Conservation (phyloP, 305 asterid genomes). For the Plantago coronopus region DNA sequence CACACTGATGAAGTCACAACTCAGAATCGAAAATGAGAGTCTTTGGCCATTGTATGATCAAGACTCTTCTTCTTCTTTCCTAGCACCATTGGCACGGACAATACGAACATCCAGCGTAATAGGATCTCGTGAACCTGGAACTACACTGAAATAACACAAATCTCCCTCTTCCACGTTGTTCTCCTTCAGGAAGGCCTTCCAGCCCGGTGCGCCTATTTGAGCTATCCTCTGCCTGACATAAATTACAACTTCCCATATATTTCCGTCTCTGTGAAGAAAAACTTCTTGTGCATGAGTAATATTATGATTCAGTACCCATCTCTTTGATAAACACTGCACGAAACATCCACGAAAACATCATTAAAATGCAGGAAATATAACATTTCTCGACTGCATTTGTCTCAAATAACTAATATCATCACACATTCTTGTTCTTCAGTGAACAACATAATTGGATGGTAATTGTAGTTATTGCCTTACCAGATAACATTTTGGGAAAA, state of each 20-base stretch:
- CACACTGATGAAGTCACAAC: too few relatives aligned
- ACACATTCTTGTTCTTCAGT: too few relatives aligned
- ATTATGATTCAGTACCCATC: too few relatives aligned
- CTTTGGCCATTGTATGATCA: too few relatives aligned
- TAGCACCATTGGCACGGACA: neutral
- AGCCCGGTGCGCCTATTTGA: neutral
- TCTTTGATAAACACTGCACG: too few relatives aligned
- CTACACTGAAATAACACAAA: slow-evolving; percentile 1
- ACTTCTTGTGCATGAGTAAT: neutral
- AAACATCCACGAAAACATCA: too few relatives aligned
- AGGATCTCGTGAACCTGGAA: neutral
- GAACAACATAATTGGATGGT: neutral
- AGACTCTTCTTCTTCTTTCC: neutral
- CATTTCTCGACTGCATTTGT: too few relatives aligned
- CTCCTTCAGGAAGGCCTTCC: slow-evolving; percentile 9
- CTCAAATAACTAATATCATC: too few relatives aligned
- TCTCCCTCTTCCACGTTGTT: slow-evolving; percentile 7
- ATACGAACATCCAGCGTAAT: slow-evolving; percentile 4
- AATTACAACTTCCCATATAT: slow-evolving; percentile 1
- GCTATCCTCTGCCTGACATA: neutral
- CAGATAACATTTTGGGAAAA: neutral
- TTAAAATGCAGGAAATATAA: too few relatives aligned
- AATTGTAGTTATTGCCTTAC: neutral
- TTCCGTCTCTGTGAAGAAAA: slow-evolving; percentile 2
- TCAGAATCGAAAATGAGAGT: too few relatives aligned